Percentiles rank a stretch among this genome's conserved stretches.
Evolutionary conservation across 2,329 filamentous ascomycete genomes (phyloP).

Genomic region (Dactylellina parvicollis): DNA sequence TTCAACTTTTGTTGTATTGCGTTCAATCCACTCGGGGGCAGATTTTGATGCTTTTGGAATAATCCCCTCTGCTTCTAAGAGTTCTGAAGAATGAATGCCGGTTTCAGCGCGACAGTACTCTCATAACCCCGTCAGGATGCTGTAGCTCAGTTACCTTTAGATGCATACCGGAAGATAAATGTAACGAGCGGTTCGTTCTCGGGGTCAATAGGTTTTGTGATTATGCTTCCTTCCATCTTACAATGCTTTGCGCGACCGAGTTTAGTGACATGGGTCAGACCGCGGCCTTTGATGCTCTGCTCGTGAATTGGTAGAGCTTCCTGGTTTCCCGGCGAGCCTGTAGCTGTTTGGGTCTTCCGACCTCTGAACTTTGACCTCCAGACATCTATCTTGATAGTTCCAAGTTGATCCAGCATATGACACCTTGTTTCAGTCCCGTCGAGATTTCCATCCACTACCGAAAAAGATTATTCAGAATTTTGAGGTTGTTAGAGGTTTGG

Average conservation of each 20-base stretch:
- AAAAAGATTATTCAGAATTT: not conserved
- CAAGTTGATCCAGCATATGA: not conserved
- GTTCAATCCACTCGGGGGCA: not conserved
- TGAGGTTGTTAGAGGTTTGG: not conserved
- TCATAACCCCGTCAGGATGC: not conserved
- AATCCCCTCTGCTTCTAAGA: not conserved
- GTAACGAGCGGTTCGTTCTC: not conserved
- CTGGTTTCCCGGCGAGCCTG: not conserved
- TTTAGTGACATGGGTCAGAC: not conserved
- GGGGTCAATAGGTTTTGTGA: not conserved
- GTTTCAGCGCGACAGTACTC: not conserved
- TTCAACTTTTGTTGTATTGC: no score
- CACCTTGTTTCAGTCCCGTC: not conserved
- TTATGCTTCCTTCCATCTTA: not conserved
- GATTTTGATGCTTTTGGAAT: not conserved
- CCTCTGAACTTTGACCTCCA: not conserved
- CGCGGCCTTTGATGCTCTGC: not conserved
- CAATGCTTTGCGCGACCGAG: not conserved
- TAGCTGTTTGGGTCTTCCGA: not conserved
- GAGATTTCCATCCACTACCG: not conserved
- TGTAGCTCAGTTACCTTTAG: not conserved
- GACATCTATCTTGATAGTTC: constrained; percentile 2
- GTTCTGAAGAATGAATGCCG: not conserved
- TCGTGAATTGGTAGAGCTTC: not conserved
- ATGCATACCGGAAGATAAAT: constrained; percentile 8